Base-by-base conservation (phyloP, 2,329 filamentous ascomycete genomes). In the Colletotrichum shisoi region DNA sequence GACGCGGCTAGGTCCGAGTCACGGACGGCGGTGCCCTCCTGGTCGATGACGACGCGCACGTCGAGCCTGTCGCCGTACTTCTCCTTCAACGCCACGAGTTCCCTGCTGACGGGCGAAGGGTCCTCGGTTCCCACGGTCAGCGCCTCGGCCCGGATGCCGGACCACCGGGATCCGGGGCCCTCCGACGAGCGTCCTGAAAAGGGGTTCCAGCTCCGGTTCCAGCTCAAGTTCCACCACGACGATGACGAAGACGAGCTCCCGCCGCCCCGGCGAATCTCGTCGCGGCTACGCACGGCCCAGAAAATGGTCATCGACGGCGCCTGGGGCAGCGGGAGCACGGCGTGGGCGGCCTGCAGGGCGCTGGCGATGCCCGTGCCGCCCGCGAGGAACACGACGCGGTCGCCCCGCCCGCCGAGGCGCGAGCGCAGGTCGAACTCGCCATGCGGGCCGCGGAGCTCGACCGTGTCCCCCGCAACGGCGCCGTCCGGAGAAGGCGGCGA, bases 291-390 rank as follows among this genome's bases (percentile, higher is more conserved):
- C 86, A 94, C 77, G 19, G 94, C 93, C 94, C 94, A 99, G 0
- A 98, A 79, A 34, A 98, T 89, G 56, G 87, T 76, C 71, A 67
- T 83, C 77, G 4, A 88, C 78, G 19, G 94, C 77, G 0, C 87
- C 85, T 69, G 88, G 80, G 2, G 89, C 91, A 49, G 91, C 85
- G 65, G 49, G 9, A 88, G 79, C 12, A 94, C 77, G 0, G 87
- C 86, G 68, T 88, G 80, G 1, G 89, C 91, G 46, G 91, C 86
- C 78, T 98, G 94, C 76, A 98, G 79, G 8, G 94, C 95, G 0
- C 94, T 92, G 17, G 93, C 93, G 72, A 99, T 91, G 1, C 95
- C 94, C 0, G 95, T 99, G 0, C 95, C 95, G 2, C 94, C 95
- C 1, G 94, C 95, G 24, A 98, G 80, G 74, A 98, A 97, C 2